Evolutionary conservation across 176 grass and related monocot genomes (phyloP).

Genomic region (Rhynchospora breviuscula): DNA sequence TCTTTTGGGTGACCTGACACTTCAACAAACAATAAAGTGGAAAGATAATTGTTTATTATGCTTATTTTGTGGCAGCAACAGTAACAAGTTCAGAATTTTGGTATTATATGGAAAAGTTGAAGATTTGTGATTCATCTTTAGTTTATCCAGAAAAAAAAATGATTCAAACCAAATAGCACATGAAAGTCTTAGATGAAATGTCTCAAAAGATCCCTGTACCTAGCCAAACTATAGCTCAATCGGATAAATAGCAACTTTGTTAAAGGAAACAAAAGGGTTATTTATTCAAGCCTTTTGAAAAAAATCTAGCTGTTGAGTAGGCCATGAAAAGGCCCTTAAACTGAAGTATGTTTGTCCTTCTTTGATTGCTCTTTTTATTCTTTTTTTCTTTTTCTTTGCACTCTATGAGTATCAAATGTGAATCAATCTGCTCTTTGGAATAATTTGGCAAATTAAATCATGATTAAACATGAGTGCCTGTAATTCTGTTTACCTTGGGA

Average conservation of each 20-base stretch:
- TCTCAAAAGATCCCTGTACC: neutral
- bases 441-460: neutral
- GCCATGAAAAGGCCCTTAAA: neutral
- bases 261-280: neutral
- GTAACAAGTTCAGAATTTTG: neutral
- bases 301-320: neutral
- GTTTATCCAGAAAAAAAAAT: neutral
- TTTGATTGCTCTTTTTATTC: no score
- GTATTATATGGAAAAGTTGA: neutral
- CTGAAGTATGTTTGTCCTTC: neutral
- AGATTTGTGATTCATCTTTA: neutral
- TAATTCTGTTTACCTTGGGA: neutral
- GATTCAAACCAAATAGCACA: neutral
- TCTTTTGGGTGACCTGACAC: neutral
- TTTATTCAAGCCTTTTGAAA: neutral
- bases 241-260: neutral
- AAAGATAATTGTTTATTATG: neutral
- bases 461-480: neutral
- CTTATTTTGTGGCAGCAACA: neutral
- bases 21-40: neutral
- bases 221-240: neutral
- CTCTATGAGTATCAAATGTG: neutral
- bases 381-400: neutral
- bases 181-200: neutral
- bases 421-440: neutral